These are phyloP conservation scores for Amylostereum areolatum DNA, from an alignment of 1,284 basidiomycete genomes.

Conservation along the genomic window DNA sequence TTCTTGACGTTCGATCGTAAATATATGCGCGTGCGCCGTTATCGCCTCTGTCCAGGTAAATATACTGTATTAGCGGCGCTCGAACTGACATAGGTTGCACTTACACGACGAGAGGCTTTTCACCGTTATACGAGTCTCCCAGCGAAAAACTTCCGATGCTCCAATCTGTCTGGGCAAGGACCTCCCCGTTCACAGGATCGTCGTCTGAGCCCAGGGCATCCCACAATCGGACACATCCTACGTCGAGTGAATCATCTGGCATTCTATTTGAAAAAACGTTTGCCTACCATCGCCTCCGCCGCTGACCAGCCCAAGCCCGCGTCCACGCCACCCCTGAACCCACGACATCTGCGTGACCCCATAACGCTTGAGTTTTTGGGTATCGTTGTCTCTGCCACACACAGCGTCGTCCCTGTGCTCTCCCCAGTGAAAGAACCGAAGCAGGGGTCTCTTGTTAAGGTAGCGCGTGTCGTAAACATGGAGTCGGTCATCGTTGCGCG, in stretches of 20 bases:
- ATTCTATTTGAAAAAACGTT: slow-evolving; percentile 2
- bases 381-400: slow-evolving; percentile 4
- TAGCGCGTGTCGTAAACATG: slow-evolving; percentile 62
- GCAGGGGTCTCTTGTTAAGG: slow-evolving; percentile 37
- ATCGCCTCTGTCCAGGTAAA: slow-evolving; percentile 7
- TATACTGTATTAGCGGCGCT: neutral
- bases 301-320: slow-evolving; percentile 45
- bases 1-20: slow-evolving; percentile 6
- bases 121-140: slow-evolving; percentile 45
- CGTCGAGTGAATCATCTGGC: neutral
- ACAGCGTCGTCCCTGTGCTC: slow-evolving; percentile 21
- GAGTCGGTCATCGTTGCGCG: slow-evolving; percentile 49
- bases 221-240: slow-evolving; percentile 67
- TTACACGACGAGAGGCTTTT: slow-evolving; percentile 57
- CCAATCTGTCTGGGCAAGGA: slow-evolving; percentile 45
- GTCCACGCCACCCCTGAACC: slow-evolving; percentile 35
- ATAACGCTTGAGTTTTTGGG: slow-evolving; percentile 29
- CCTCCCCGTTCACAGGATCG: slow-evolving; percentile 32
- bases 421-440: slow-evolving; percentile 31
- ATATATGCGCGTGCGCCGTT: slow-evolving; percentile 11
- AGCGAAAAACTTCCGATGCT: slow-evolving; percentile 57
- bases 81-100: slow-evolving; percentile 18
- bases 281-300: slow-evolving; percentile 59
- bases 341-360: slow-evolving; percentile 55
- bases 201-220: slow-evolving; percentile 38